Conservation (phyloP, 139 green algal genomes). For the Marvania coccoides region DNA sequence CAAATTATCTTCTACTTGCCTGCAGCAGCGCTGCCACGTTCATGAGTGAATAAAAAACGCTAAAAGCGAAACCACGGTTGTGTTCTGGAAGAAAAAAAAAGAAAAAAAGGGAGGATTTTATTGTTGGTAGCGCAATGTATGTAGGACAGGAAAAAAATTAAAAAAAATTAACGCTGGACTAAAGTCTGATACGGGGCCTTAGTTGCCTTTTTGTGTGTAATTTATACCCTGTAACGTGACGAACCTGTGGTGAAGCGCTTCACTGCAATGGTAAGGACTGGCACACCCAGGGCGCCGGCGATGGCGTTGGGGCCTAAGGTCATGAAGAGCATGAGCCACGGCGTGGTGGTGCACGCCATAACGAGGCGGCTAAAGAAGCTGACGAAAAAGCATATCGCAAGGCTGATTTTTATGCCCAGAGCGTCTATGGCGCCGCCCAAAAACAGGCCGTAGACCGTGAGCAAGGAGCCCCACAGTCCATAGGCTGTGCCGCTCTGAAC, state of each 20-base stretch:
- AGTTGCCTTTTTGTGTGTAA: too few relatives aligned
- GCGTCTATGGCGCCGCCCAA: constrained; percentile 31
- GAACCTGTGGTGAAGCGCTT: constrained; percentile 35
- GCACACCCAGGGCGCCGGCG: constrained; percentile 34
- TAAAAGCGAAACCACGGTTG: constrained; percentile 43
- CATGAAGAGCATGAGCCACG: constrained; percentile 20
- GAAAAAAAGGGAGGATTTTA: background rate
- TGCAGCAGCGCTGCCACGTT: constrained; percentile 41
- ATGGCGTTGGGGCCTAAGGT: constrained; percentile 39
- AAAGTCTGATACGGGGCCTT: too few relatives aligned
- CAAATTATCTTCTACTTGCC: too few relatives aligned
- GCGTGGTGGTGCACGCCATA: constrained; percentile 26
- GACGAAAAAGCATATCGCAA: constrained; percentile 23
- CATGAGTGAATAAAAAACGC: constrained; percentile 51
- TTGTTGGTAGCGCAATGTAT: too few relatives aligned
- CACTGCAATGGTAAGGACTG: constrained; percentile 45
- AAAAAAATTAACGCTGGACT: too few relatives aligned
- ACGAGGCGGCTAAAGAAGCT: constrained; percentile 11
- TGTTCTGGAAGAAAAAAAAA: background rate
- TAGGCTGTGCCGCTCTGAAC: constrained; percentile 30
- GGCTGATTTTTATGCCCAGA: constrained; percentile 24
- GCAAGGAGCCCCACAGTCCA: constrained; percentile 46
- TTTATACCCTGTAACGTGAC: background rate
- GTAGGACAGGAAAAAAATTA: too few relatives aligned
- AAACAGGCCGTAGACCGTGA: constrained; percentile 31